Evolutionary conservation across 2,329 filamentous ascomycete genomes (phyloP).

Genomic region (Colletotrichum sp.): DNA sequence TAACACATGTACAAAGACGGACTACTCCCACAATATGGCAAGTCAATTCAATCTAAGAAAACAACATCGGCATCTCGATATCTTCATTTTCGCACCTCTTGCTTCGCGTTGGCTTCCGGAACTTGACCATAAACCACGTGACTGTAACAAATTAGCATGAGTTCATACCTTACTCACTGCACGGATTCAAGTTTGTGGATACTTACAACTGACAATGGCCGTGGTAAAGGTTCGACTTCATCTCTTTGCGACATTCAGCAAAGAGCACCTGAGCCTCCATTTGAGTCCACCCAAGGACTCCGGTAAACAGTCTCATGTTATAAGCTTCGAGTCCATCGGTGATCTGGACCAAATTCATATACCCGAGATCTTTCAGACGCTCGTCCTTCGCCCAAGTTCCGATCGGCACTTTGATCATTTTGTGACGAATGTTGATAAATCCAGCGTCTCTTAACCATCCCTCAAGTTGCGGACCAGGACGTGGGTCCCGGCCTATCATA

Average conservation of each 20-base stretch:
- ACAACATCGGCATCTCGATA: too few relatives aligned
- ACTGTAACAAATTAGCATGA: background rate
- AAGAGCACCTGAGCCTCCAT: constrained; percentile 31
- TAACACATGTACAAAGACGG: too few relatives aligned
- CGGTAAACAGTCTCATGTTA: constrained; percentile 29
- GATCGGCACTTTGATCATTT: constrained; percentile 34
- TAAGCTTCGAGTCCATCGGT: constrained; percentile 27
- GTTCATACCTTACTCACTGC: too few relatives aligned
- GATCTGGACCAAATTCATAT: constrained; percentile 15
- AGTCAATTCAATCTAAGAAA: too few relatives aligned
- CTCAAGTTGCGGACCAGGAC: constrained; percentile 30
- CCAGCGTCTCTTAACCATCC: constrained; percentile 39
- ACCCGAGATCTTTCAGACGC: constrained; percentile 33
- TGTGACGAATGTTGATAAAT: constrained; percentile 36
- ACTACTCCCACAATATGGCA: too few relatives aligned
- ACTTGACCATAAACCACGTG: background rate
- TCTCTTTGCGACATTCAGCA: constrained; percentile 28
- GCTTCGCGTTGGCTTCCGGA: background rate
- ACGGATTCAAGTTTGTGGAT: rapidly evolving
- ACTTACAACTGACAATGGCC: background rate
- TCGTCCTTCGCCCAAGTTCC: constrained; percentile 41
- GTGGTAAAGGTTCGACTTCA: constrained; percentile 17
- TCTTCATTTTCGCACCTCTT: too few relatives aligned
- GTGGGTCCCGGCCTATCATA: constrained; percentile 27
- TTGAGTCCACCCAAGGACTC: constrained; percentile 29